Base-by-base conservation (phyloP, 305 asterid species). In the Fraxinus latifolia region DNA sequence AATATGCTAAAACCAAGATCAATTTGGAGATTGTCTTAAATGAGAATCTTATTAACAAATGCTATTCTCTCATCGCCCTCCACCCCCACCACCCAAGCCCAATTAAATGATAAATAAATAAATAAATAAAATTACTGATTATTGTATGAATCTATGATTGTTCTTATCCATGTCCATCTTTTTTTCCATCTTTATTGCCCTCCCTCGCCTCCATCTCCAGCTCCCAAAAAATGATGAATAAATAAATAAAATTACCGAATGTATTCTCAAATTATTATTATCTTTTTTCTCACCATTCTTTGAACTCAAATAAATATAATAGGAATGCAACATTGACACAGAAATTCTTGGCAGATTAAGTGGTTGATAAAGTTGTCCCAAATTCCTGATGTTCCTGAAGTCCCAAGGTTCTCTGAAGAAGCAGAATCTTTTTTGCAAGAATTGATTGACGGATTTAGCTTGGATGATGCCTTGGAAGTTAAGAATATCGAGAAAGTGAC, bases 281-380 rank as follows among this genome's bases (percentile, higher is more conserved):
- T 19, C 12, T 2, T 58, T 58, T 55, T 55, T 58, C 68, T 58
- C 11, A 17, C 68, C 14, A 6, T 7, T 25, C 27, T 7, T 58
- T 58, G 68, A 7, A 8, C 72, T 32, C 31, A 7, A 23, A 62
- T 62, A 62, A 62, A 23, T 23, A 8, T 1, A 2, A 6, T 62
- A 1, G 17, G 11, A 9, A 62, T 62, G 33, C 33, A 23, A 21
- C 19, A 25, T 62, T 62, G 33, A 62, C 33, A 21, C 72, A 23
- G 33, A 82, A 50, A 71, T 76, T 77, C 19, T 25, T 67, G 37
- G 79, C 87, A 93, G 98, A 74, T 94, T 82, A 91, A 81, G 82
- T 94, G 98, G 98, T 74, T 93, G 91, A 77, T 92, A 84, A 93
- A 92, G 86, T 93, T 93, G 78, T 92, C 98, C 36, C 88, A 89